phyloP scores from a whole-genome alignment of 345 rosid genomes.

The Bretschneidera sinensis region DNA sequence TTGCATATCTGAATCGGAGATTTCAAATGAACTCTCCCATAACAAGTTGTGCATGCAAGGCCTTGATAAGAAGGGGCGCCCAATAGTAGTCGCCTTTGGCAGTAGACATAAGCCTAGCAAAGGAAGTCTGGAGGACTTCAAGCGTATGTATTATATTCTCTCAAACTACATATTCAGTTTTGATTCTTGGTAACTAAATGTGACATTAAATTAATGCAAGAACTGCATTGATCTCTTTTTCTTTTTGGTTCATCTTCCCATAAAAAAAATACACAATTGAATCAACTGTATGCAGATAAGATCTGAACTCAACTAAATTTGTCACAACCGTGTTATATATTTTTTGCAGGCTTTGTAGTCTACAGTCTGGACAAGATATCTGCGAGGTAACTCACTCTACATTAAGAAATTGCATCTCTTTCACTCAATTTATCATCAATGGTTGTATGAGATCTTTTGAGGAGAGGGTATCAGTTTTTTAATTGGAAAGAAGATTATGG shows the following conservation, averaged over 20 bases:
- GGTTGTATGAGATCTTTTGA: too few relatives aligned
- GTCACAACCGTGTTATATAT: background rate
- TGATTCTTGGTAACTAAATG: background rate
- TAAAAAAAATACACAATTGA: background rate
- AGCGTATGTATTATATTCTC: slow-evolving; percentile 44
- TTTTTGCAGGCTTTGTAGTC: slow-evolving; percentile 53
- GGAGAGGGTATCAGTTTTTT: too few relatives aligned
- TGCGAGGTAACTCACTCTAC: slow-evolving; percentile 41
- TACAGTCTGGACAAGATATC: slow-evolving; percentile 65
- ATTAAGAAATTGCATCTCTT: background rate
- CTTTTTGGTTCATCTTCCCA: background rate
- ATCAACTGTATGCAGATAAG: background rate
- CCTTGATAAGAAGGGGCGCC: slow-evolving; percentile 66
- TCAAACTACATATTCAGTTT: background rate
- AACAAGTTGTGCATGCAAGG: slow-evolving; percentile 75
- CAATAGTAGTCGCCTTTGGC: slow-evolving; percentile 48
- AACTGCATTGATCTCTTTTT: background rate
- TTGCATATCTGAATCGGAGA: slow-evolving; percentile 43
- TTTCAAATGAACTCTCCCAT: slow-evolving; percentile 57
- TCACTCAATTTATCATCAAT: background rate
- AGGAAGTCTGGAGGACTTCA: slow-evolving; percentile 65
- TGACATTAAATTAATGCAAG: background rate
- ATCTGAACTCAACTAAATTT: background rate
- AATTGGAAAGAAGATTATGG: too few relatives aligned
- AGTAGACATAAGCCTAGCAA: slow-evolving; percentile 63